These are phyloP conservation scores for Kockiozyma suomiensis DNA, from an alignment of 805 yeast species.

Conservation along the genomic window DNA sequence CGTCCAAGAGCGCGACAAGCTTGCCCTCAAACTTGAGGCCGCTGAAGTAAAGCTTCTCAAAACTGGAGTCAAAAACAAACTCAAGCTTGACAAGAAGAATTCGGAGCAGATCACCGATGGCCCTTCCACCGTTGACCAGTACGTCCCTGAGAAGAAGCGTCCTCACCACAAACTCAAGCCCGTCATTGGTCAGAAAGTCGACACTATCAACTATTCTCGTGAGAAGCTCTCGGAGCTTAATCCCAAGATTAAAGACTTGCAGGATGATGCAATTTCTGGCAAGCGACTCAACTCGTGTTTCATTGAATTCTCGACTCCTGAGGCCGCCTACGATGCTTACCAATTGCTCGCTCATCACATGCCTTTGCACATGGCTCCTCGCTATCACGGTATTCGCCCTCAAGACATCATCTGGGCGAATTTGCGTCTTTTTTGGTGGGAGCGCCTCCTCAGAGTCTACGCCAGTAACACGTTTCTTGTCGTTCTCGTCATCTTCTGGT, in stretches of 20 bases:
- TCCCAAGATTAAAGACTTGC: constrained; percentile 61
- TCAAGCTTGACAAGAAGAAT: constrained; percentile 66
- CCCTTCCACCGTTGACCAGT: constrained; percentile 38
- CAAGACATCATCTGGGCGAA: constrained; percentile 86
- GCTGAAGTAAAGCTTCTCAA: constrained; percentile 62
- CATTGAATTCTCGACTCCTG: constrained; percentile 77
- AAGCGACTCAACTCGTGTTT: constrained; percentile 81
- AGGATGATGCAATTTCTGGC: constrained; percentile 53
- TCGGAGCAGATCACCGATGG: constrained; percentile 40
- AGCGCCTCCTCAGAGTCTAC: constrained; percentile 58
- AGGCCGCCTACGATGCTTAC: constrained; percentile 84
- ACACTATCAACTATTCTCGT: constrained; percentile 73
- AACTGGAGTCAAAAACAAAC: constrained; percentile 63
- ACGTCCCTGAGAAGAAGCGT: constrained; percentile 71
- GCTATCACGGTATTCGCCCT: constrained; percentile 69
- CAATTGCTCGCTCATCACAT: constrained; percentile 64
- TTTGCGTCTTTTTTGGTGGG: constrained; percentile 57
- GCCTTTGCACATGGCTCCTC: constrained; percentile 50
- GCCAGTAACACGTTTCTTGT: constrained; percentile 62
- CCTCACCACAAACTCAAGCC: constrained; percentile 79
- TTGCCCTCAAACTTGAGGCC: constrained; percentile 66
- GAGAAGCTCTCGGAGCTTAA: constrained; percentile 70
- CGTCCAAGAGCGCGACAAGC: constrained; percentile 59
- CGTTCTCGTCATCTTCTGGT: constrained; percentile 84
- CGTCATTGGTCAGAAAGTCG: constrained; percentile 79